Evolutionary conservation across 1,284 basidiomycete genomes (phyloP), one percentile per base, ranked within the genome.

Genomic region (Ustilago trichophora): DNA sequence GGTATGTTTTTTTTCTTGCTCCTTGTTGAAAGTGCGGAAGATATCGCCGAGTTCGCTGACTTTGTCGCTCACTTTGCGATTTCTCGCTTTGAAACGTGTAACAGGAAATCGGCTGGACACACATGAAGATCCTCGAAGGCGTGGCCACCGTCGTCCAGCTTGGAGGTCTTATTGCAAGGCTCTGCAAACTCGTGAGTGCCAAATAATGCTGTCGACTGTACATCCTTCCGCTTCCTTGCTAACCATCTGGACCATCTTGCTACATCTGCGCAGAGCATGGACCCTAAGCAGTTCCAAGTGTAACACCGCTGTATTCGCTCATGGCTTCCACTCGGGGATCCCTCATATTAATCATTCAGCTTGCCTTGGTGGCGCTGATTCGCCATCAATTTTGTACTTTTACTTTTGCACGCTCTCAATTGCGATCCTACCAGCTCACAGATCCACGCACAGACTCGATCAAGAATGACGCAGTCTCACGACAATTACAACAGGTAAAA

Each of bases 41-140:
- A 11, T 7, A 3, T n/a, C n/a, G n/a, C n/a, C 16, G 29, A 16
- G 21, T 26, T 42, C 18, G 21, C 37, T 54, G 37, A 54, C 44
- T 9, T 41, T 27, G 10, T n/a, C 25, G 16, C 11, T 12, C 34
- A 18, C 9, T 19, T 38, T 37, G 15, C 16, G 16, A 24, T 27
- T 27, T 8, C 13, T 10, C 15, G 19, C 12, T 43, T 16, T 24
- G 41, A 27, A 19, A 5, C 11, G 55, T 58, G 2, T 10, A 22
- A 25, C 29, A 54, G 44, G 95, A 98, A 83, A 96, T 98, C 71
- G 96, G 96, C 10, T 98, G 93, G 84, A 96, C 95, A 12, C 96
- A 99, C 82, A 98, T 99, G 96, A 88, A 92, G 26, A 90, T 98
- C 56, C 85, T 99, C 32, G 96, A 98, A 83, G 96, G 96, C 34